phyloP scores from a whole-genome alignment of 768 basidiomycete species.

The Podaxis pistillaris region DNA sequence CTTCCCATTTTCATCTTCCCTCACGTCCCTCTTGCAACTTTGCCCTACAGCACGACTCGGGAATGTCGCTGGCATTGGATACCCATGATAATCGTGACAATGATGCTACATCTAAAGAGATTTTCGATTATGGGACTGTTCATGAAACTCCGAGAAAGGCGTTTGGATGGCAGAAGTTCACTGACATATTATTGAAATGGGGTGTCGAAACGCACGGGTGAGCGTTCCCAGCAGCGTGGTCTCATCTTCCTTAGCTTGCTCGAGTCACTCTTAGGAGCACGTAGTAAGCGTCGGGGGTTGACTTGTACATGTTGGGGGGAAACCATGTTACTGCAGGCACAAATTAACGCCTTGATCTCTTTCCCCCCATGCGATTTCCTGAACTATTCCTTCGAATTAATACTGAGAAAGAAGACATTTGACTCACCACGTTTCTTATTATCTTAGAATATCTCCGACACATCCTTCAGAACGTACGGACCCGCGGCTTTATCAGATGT shows the following conservation, averaged over 20 bases:
- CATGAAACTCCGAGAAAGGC: not conserved
- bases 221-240: conserved; percentile 6
- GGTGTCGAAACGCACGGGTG: conserved; percentile 36
- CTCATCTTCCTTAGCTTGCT: too few relatives aligned
- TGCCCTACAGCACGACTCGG: not conserved
- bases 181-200: conserved; percentile 25
- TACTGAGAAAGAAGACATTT: not conserved
- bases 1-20: not conserved
- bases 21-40: not conserved
- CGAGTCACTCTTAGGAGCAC: too few relatives aligned
- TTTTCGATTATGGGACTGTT: not conserved
- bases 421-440: not conserved
- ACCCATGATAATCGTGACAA: not conserved
- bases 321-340: not conserved
- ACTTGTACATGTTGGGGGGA: too few relatives aligned
- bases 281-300: too few relatives aligned
- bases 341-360: not conserved
- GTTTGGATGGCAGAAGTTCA: conserved; percentile 16
- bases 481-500: conserved; percentile 60
- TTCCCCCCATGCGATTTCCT: not conserved
- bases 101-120: not conserved
- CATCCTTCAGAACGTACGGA: conserved; percentile 49
- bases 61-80: not conserved
- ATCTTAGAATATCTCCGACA: conserved; percentile 51
- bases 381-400: not conserved